Evolutionary conservation across 495 filamentous ascomycete species (phyloP), one percentile per base, ranked within the genome.

Genomic region (Penicillium bovifimosum): DNA sequence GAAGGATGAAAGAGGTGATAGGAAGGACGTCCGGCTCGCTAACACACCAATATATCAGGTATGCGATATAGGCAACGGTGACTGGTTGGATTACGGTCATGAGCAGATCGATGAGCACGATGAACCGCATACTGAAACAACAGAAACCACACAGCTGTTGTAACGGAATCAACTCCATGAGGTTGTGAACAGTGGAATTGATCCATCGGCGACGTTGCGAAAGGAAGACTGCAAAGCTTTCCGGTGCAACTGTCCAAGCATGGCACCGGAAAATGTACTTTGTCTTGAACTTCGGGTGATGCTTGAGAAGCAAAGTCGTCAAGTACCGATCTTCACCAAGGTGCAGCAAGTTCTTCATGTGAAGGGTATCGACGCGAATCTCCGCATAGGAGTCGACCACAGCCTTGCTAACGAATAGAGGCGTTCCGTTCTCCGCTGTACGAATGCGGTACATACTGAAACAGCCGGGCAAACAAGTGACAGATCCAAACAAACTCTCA

Each of bases 171-270:
- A 99, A 83, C 65, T 99, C 93, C 57, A 93, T 87, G 55, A 99
- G 77, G 68, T 99, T 99, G 77, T 99, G 93, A 17, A 99, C 87
- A 2, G 93, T 99, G 28, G 92, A 96, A 73, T 99, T 99, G 70
- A 99, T 99, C 93, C 93, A 98, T 63, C 93, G 86, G 70, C 93
- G 91, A 72, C 93, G 90, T 68, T 99, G 93, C 9, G 93, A 99
- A 61, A 99, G 76, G 80, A 99, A 96, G 38, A 99, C 88, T 18
- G 78, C 75, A 85, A 90, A 97, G 53, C 83, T 87, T 60, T 97
- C 95, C 1, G 93, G 93, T 10, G 93, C 93, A 55, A 96, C 87
- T 9, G 93, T 99, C 87, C 88, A 96, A 13, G 93, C 93, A 65
- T 96, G 88, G 14, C 91, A 89, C 41, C 77, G 74, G 77, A 89